phyloP scores from a whole-genome alignment of 148 eudicot species.

The Salicornia ramosissima region DNA sequence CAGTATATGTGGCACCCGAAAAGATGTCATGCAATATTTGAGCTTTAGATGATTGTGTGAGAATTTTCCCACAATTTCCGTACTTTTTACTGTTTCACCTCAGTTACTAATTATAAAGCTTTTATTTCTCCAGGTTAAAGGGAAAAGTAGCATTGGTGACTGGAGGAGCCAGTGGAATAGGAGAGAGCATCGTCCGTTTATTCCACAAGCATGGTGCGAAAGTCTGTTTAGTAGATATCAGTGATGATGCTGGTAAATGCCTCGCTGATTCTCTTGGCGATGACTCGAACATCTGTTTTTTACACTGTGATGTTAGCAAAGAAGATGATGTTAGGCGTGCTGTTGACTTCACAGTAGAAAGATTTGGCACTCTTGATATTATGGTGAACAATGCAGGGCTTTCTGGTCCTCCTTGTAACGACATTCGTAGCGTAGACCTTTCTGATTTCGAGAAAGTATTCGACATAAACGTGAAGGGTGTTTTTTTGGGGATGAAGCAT shows the following conservation, averaged over 20 bases:
- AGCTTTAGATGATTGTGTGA: background rate
- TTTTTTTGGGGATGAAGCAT: conserved; percentile 89
- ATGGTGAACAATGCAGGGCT: conserved; percentile 90
- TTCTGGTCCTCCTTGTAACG: conserved; percentile 41
- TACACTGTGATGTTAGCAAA: conserved; percentile 62
- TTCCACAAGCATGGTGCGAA: conserved; percentile 81
- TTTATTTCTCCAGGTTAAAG: conserved; percentile 44
- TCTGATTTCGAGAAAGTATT: conserved; percentile 60
- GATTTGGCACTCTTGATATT: conserved; percentile 71
- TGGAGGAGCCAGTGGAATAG: conserved; percentile 91
- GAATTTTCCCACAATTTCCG: background rate
- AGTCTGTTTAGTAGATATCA: conserved; percentile 64
- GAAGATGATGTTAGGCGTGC: conserved; percentile 67
- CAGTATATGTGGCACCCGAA: background rate
- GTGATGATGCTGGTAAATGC: conserved; percentile 51
- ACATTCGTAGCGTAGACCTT: conserved; percentile 55
- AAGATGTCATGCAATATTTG: background rate
- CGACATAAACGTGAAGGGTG: conserved; percentile 75
- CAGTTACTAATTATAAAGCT: no score
- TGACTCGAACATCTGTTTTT: conserved; percentile 31
- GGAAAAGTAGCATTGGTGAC: conserved; percentile 92
- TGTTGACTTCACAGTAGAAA: conserved; percentile 53
- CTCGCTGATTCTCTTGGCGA: conserved; percentile 49
- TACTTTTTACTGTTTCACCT: background rate
- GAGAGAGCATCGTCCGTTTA: conserved; percentile 89